Base-by-base conservation (phyloP, 495 filamentous ascomycete genomes). In the Trichocladium uniseriatum region DNA sequence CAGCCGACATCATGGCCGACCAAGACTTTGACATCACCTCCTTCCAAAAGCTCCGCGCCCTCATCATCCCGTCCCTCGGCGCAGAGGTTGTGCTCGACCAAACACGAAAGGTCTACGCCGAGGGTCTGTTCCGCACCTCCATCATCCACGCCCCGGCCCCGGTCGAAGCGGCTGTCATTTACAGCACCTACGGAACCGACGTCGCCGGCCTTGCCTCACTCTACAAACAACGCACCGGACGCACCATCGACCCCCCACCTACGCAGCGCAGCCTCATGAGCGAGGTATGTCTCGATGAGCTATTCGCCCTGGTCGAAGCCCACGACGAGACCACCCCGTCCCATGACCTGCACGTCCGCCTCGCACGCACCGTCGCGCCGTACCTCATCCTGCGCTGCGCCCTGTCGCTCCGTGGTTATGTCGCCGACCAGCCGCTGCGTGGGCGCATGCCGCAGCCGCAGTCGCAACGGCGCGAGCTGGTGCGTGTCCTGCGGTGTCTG, bases 361-460 rank as follows among this genome's bases (percentile, higher is more conserved):
- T 98, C 19, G 86, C 91, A 0, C 77, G 81, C 56, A 84, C 84
- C 1, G 79, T 84, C 2, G 83, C 87, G 3, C 89, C 90, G 0
- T 92, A 88, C 54, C 71, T 97, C 0, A 86, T 97, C 41, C 73
- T 95, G 5, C 82, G 92, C 5, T 80, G 80, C 20, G 88, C 86
- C 1, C 70, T 95, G 7, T 80, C 87, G 1, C 64, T 98, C 24
- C 80, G 87, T 42, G 72, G 81, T 3, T 96, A 94, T 58, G 83
- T 91, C 38, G 84, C 89, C 5, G 92, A 98, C 64, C 92, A 96
- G 58, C 92, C 92, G 14, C 71, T 98, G 10, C 75, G 92, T 14
- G 94, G 92, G 0, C 72, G 81, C n/a, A 90, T 92, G 83, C 92
- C 92, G 27, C 88, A 94, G 63, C 92, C 92, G 5, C 75, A 83